Evolutionary conservation across 2,329 filamentous ascomycete genomes (phyloP), one percentile per base, ranked within the genome.

Genomic region (Sclerotinia nivalis): DNA sequence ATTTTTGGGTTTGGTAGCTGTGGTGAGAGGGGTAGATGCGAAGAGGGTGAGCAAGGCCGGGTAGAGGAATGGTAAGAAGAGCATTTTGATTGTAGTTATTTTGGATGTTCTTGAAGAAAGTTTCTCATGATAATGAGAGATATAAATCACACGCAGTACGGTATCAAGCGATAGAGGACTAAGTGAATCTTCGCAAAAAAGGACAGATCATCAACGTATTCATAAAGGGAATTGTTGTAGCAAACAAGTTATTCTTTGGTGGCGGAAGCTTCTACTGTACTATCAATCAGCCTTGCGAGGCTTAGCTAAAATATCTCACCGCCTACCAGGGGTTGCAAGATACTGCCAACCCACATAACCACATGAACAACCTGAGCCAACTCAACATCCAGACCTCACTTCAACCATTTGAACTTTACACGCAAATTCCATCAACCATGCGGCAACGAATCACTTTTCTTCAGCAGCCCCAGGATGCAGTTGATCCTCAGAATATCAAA

Each of bases 391-490:
- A 43, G 34, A 65, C 47, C 45, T 65, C 34, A 65, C 25, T 59
- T 34, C 66, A 43, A 45, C 22, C 34, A 37, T 34, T 15, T 9
- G 6, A 28, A 25, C 20, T 28, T n/a, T 40, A 52, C 12, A 40
- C 37, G 28, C 10, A 66, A 55, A 47, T 34, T 15, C 6, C n/a
- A n/a, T 47, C 25, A 70, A 82, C 67, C 52, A 93, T 95, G 92
- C 89, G 90, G 75, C 88, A 93, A 80, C 85, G 92, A 80, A 88
- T 93, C 75, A 97, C 94, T 0, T 96, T 93, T 73, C 83, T 96
- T 67, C 89, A 91, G 74, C 84, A 86, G 31, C 83, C 86, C n/a
- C 87, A 89, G 56, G 82, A 86, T 69, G 84, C 84, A 2, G 84
- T 94, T 72, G 87, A 91, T 66, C 90, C 91, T 0, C 81, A 86